phyloP scores from a whole-genome alignment of 2,329 filamentous ascomycete genomes.

The Dothideomycetes sp. region DNA sequence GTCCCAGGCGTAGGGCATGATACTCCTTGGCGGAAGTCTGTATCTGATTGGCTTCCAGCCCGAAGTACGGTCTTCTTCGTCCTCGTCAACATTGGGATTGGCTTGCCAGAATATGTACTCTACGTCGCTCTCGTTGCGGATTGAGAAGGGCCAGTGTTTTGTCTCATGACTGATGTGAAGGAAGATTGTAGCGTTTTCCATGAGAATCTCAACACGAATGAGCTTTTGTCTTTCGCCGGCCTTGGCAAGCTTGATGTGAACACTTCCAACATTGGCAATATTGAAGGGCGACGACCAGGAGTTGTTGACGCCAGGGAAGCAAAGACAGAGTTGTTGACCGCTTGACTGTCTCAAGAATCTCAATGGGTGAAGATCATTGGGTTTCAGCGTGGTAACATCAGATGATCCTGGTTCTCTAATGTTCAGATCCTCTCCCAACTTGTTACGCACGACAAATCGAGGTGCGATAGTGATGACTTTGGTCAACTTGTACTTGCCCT shows the following conservation, averaged over 20 bases:
- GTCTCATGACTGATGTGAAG: conserved; percentile 81
- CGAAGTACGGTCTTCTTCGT: conserved; percentile 70
- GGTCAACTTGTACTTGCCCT: conserved; percentile 95
- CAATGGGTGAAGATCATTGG: conserved; percentile 72
- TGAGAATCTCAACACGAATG: conserved; percentile 76
- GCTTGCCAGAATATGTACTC: conserved; percentile 97
- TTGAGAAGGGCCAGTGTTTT: conserved; percentile 96
- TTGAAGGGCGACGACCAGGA: conserved; percentile 98
- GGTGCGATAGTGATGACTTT: conserved; percentile 92
- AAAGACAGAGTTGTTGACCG: conserved; percentile 83
- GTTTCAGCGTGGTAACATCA: conserved; percentile 66
- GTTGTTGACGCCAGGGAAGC: conserved; percentile 89
- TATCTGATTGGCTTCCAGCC: conserved; percentile 92
- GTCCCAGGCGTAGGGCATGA: conserved; percentile 99
- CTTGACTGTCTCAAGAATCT: conserved; percentile 79
- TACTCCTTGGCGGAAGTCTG: conserved; percentile 81
- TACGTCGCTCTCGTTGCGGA: conserved; percentile 94
- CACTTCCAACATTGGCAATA: conserved; percentile 86
- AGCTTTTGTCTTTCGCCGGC: conserved; percentile 81
- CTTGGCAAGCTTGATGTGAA: conserved; percentile 89
- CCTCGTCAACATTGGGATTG: conserved; percentile 85
- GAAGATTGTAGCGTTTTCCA: conserved; percentile 92
- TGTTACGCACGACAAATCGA: conserved; percentile 89
- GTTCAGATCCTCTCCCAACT: conserved; percentile 76
- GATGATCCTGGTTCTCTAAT: conserved; percentile 89